Evolutionary conservation across 352 stramenopile species (phyloP).

Genomic region (Thalassiosira hispida): DNA sequence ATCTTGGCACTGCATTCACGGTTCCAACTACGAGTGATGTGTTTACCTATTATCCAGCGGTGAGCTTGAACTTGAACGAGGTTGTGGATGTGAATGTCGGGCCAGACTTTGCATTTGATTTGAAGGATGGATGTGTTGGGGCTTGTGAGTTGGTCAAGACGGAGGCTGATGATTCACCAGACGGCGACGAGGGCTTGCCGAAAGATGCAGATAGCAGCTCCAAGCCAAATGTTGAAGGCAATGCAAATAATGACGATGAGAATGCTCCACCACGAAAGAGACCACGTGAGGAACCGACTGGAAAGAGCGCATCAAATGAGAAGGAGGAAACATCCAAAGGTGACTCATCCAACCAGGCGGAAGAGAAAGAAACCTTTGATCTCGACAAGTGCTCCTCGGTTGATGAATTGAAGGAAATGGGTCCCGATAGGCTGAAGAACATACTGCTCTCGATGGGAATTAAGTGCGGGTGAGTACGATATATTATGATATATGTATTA

Average conservation of each 20-base stretch:
- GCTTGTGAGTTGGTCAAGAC: constrained; percentile 27
- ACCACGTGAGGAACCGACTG: constrained; percentile 11
- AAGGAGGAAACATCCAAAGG: neutral
- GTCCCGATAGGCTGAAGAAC: constrained; percentile 72
- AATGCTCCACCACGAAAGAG: constrained; percentile 10
- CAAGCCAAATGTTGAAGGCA: neutral
- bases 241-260: constrained; percentile 2
- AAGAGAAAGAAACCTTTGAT: constrained; percentile 40
- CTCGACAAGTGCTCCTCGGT: constrained; percentile 60
- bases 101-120: constrained; percentile 26
- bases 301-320: neutral
- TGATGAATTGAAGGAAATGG: constrained; percentile 63
- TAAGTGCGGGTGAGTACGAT: constrained; percentile 70
- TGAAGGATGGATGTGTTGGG: constrained; percentile 26
- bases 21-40: constrained; percentile 3
- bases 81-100: constrained; percentile 51
- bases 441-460: constrained; percentile 66
- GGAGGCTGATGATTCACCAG: neutral
- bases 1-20: constrained; percentile 88
- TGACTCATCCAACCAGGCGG: neutral
- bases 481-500: neutral
- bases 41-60: constrained; percentile 52
- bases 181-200: neutral
- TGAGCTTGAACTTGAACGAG: constrained; percentile 56
- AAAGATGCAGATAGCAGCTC: constrained; percentile 11